Conservation (phyloP, 352 stramenopile genomes). For the Pythium coloratum region DNA sequence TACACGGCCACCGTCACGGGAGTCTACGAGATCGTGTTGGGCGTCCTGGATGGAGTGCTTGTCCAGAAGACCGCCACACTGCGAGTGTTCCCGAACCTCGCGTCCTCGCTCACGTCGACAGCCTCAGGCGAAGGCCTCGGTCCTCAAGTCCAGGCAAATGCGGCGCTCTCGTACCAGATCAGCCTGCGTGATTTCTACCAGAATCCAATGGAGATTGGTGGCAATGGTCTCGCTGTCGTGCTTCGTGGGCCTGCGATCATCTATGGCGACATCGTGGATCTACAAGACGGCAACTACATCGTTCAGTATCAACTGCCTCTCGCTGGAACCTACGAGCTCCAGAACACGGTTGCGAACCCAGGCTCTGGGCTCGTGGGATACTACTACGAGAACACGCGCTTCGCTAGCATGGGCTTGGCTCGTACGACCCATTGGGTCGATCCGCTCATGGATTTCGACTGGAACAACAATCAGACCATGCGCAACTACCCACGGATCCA, state of each 20-base stretch:
- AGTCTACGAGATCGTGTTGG: constrained; percentile 18
- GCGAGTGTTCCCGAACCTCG: constrained; percentile 20
- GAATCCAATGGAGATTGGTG: constrained; percentile 18
- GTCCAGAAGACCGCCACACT: constrained; percentile 19
- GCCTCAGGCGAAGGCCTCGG: constrained; percentile 19
- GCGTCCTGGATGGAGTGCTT: constrained; percentile 5
- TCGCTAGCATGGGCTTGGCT: constrained; percentile 4
- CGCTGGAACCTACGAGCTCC: constrained; percentile 19
- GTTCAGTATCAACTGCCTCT: constrained; percentile 20
- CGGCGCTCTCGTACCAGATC: constrained; percentile 11
- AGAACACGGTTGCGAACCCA: constrained; percentile 22
- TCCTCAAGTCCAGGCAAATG: constrained; percentile 13
- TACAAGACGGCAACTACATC: constrained; percentile 18
- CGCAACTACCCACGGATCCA: constrained; percentile 30
- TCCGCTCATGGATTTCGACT: constrained; percentile 26
- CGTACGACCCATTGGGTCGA: constrained; percentile 19
- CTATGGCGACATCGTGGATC: constrained; percentile 18
- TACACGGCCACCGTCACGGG: constrained; percentile 16
- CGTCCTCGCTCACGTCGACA: constrained; percentile 22
- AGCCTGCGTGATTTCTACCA: constrained; percentile 17
- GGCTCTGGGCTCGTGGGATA: constrained; percentile 22
- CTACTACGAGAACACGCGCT: constrained; percentile 27
- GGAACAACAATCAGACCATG: constrained; percentile 26
- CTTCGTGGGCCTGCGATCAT: constrained; percentile 15
- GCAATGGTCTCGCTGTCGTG: constrained; percentile 20